Conservation (phyloP, 164 flowering plant species). For the Piper betle region DNA sequence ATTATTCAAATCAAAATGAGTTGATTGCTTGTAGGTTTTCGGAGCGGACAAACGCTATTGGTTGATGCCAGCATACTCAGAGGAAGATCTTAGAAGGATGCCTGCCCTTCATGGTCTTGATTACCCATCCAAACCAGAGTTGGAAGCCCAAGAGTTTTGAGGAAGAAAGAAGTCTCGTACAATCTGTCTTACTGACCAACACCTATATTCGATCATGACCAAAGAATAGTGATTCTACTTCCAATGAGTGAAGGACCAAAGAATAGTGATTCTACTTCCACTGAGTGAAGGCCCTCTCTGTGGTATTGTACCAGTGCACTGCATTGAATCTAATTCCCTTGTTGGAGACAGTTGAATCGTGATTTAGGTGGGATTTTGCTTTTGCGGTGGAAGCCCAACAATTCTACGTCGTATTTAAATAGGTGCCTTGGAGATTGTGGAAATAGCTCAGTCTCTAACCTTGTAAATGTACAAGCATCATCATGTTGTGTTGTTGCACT, state of each 20-base stretch:
- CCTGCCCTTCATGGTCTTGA: conserved; percentile 95
- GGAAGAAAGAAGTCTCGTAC: background rate
- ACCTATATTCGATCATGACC: background rate
- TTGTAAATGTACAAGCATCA: too few species aligned
- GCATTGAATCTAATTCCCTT: background rate
- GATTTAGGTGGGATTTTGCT: background rate
- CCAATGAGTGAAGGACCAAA: background rate
- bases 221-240: background rate
- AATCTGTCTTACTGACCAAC: background rate
- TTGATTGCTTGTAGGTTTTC: conserved; percentile 41
- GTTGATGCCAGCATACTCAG: conserved; percentile 69
- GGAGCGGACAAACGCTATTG: conserved; percentile 55
- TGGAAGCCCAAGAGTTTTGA: conserved; percentile 57
- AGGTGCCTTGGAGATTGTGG: too few species aligned
- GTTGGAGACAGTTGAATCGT: background rate
- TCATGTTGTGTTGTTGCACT: too few species aligned
- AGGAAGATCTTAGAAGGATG: conserved; percentile 68
- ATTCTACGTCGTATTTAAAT: too few species aligned
- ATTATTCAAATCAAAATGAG: background rate
- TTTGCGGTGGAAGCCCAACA: too few species aligned
- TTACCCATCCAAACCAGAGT: conserved; percentile 79
- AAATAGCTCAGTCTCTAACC: too few species aligned
- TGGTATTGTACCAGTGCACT: background rate
- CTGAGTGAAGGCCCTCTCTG: background rate
- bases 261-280: background rate